These are phyloP conservation scores for Didymella pinodella DNA, from an alignment of 2,329 filamentous ascomycete genomes.

Conservation along the genomic window DNA sequence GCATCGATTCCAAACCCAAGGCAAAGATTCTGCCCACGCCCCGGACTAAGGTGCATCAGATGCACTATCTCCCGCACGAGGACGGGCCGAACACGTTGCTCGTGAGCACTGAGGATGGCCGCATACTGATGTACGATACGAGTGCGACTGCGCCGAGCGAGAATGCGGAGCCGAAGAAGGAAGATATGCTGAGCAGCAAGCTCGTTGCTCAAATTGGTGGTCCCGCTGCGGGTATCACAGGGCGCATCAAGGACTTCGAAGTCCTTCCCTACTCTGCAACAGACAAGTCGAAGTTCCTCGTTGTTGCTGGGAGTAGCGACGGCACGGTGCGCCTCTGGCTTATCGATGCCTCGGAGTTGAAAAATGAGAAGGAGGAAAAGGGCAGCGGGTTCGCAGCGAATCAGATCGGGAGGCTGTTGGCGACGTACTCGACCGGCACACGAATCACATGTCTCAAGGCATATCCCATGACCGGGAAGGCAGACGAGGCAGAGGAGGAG, in stretches of 20 bases:
- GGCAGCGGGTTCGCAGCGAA: constrained; percentile 39
- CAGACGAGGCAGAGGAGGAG: constrained; percentile 40
- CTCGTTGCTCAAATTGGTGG: constrained; percentile 82
- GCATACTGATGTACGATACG: constrained; percentile 83
- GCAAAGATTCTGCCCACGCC: constrained; percentile 74
- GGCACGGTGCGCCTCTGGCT: constrained; percentile 83
- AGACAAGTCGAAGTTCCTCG: constrained; percentile 55
- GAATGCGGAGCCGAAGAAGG: constrained; percentile 47
- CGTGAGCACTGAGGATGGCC: constrained; percentile 88
- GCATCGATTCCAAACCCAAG: constrained; percentile 83
- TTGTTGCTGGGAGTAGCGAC: constrained; percentile 83
- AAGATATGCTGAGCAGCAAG: constrained; percentile 64
- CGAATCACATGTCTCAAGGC: constrained; percentile 87
- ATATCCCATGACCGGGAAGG: constrained; percentile 76
- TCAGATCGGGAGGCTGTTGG: constrained; percentile 73
- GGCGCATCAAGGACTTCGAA: constrained; percentile 89
- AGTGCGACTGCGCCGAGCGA: constrained; percentile 55
- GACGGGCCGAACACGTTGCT: constrained; percentile 68
- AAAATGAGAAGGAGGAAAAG: constrained; percentile 20
- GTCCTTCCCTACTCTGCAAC: constrained; percentile 60
- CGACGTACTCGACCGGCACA: constrained; percentile 83
- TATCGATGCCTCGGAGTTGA: constrained; percentile 52
- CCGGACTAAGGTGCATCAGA: constrained; percentile 81
- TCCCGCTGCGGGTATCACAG: constrained; percentile 68
- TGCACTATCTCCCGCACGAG: constrained; percentile 71